Conservation (phyloP, 192 early-diverging fungal genomes). For the Phlyctochytrium bullatum region DNA sequence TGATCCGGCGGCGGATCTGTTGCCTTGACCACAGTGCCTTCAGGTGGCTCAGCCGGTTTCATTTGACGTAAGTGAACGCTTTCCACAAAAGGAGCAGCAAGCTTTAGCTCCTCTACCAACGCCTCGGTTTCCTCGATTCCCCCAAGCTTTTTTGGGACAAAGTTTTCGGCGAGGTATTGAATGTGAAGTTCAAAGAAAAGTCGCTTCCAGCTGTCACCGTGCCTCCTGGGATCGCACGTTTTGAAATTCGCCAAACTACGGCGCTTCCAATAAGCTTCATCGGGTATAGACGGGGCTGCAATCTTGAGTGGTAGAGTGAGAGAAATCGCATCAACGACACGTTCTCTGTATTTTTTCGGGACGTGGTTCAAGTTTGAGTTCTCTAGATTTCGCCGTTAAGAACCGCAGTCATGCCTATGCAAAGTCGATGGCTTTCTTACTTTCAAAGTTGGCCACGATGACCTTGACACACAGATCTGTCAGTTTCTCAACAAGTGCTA, state of each 20-base stretch:
- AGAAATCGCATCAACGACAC: constrained; percentile 40
- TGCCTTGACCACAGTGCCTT: constrained; percentile 25
- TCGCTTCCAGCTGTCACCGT: constrained; percentile 47
- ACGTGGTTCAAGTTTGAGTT: constrained; percentile 36
- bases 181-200: constrained; percentile 50
- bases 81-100: constrained; percentile 38
- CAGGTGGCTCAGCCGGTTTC: constrained; percentile 25
- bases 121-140: constrained; percentile 24
- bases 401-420: not conserved
- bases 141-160: constrained; percentile 29
- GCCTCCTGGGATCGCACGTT: constrained; percentile 23
- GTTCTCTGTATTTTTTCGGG: constrained; percentile 44
- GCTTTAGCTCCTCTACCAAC: constrained; percentile 27
- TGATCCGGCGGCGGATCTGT: constrained; percentile 42
- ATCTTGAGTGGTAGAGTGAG: constrained; percentile 40
- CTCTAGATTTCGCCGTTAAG: constrained; percentile 20
- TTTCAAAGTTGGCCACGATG: constrained; percentile 54
- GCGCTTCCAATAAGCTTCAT: constrained; percentile 49
- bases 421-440: constrained; percentile 24
- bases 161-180: constrained; percentile 36
- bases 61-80: constrained; percentile 36
- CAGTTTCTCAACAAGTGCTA: constrained; percentile 53
- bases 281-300: constrained; percentile 47
- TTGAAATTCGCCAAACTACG: constrained; percentile 37
- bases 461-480: constrained; percentile 47